Evolutionary conservation across 2,329 filamentous ascomycete species (phyloP), one percentile per base, ranked within the genome.

Genomic region (Dothideomycetes sp.): DNA sequence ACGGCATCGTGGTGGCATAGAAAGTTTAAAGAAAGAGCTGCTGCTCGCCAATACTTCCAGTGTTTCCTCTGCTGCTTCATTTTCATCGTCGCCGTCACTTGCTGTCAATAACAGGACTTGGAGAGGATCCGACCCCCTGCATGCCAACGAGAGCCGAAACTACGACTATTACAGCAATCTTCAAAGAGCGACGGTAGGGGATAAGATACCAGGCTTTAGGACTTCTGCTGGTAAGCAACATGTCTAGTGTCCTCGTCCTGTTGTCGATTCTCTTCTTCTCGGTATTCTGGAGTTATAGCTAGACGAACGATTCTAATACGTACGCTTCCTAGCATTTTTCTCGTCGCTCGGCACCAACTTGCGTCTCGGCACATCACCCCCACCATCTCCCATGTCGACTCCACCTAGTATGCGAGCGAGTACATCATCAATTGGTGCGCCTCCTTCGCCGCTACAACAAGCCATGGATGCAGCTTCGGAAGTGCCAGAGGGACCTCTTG

Each of bases 281-380:
- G 18, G 15, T 6, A 33, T 33, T 33, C 20, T 16, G 12, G 16
- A n/a, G 22, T 17, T 24, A 18, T 24, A 5, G 11, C 22, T 19
- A 43, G 38, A 32, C 43, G n/a, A 45, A 44, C 28, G 25, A 33
- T 23, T 41, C 42, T 46, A 31, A 37, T 32, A 33, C 35, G 30
- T 18, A 20, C 31, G 11, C 35, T 38, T 41, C 28, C 35, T 61
- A 91, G 84, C 84, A 18, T 91, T 91, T 67, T 82, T 91, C 62
- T 82, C 78, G 42, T 89, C 85, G 51, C 71, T 91, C 12, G 78
- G 83, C 51, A 82, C 82, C 48, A 91, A 91, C 56, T 74, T 91
- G 41, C 79, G 80, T 52, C 77, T 89, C 44, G 52, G 53, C 54
- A 68, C 64, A 51, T 65, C 68, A 22, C 56, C 78, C 69, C 47